phyloP scores from a whole-genome alignment of 2,329 filamentous ascomycete species.

The Trichoderma harzianum region DNA sequence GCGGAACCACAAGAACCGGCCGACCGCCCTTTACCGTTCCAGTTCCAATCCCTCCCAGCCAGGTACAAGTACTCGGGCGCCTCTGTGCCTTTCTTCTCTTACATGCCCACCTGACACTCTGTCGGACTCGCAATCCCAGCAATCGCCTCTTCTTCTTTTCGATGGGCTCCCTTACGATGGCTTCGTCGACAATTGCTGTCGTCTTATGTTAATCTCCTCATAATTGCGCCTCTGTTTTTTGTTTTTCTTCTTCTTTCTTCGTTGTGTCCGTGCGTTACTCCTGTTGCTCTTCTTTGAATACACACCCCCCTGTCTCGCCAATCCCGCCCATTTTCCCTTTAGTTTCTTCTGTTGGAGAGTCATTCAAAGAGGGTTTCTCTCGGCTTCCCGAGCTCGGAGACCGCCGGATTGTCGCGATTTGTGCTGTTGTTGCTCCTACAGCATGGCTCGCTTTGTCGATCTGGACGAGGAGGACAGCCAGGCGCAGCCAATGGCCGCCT shows the following conservation, averaged over 20 bases:
- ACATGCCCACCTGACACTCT: background rate
- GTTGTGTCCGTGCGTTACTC: background rate
- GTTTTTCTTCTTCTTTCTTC: background rate
- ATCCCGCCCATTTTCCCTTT: background rate
- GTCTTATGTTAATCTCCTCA: constrained; percentile 7
- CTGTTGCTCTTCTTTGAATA: background rate
- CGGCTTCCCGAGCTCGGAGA: background rate
- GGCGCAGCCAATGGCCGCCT: constrained; percentile 2
- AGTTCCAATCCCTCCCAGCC: background rate
- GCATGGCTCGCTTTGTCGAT: constrained; percentile 27
- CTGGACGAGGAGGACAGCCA: constrained; percentile 21
- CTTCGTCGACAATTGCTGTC: constrained; percentile 16
- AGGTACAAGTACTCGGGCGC: background rate
- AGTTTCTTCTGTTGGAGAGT: background rate
- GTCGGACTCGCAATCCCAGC: background rate
- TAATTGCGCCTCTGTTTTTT: background rate
- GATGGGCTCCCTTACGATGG: constrained; percentile 19
- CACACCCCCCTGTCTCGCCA: background rate
- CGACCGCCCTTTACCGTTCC: background rate
- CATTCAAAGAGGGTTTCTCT: background rate
- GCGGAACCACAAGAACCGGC: background rate
- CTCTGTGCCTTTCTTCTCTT: background rate
- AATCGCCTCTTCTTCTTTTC: background rate
- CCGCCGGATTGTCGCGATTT: background rate
- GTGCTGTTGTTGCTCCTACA: background rate